Percentiles rank a stretch among this genome's conserved stretches.
Evolutionary conservation across 2,329 filamentous ascomycete genomes (phyloP).

Genomic region (Alternaria sp.): DNA sequence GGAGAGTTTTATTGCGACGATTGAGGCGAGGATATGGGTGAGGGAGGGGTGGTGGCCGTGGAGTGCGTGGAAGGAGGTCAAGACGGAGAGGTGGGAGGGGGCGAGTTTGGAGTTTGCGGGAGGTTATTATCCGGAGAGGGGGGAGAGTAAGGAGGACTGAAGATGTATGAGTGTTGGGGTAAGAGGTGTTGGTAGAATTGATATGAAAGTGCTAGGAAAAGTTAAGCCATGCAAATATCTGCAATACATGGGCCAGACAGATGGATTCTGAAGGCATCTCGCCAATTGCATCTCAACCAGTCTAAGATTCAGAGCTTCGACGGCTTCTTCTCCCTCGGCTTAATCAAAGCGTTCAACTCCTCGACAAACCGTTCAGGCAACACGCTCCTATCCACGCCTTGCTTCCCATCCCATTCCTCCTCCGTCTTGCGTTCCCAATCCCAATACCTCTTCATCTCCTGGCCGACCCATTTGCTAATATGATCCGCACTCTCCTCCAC

Average conservation of each 20-base stretch:
- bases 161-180: not conserved
- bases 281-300: not conserved
- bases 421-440: constrained; percentile 39
- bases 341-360: constrained; percentile 31
- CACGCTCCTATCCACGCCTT: constrained; percentile 37
- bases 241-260: not conserved
- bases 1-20: constrained; percentile 55
- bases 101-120: constrained; percentile 59
- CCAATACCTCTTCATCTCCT: constrained; percentile 48
- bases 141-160: constrained; percentile 43
- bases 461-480: constrained; percentile 47
- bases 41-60: constrained; percentile 44
- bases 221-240: not conserved
- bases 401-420: constrained; percentile 39
- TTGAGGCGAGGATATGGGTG: constrained; percentile 53
- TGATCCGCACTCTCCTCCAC: constrained; percentile 69
- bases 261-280: not conserved
- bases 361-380: constrained; percentile 37
- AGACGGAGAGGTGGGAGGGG: constrained; percentile 50
- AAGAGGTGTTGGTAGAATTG: not conserved
- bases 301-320: constrained; percentile 26
- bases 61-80: constrained; percentile 48
- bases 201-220: not conserved
- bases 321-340: constrained; percentile 22
- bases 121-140: constrained; percentile 53